phyloP scores from a whole-genome alignment of 169 alveolate species.

The Eimeria zaria region DNA sequence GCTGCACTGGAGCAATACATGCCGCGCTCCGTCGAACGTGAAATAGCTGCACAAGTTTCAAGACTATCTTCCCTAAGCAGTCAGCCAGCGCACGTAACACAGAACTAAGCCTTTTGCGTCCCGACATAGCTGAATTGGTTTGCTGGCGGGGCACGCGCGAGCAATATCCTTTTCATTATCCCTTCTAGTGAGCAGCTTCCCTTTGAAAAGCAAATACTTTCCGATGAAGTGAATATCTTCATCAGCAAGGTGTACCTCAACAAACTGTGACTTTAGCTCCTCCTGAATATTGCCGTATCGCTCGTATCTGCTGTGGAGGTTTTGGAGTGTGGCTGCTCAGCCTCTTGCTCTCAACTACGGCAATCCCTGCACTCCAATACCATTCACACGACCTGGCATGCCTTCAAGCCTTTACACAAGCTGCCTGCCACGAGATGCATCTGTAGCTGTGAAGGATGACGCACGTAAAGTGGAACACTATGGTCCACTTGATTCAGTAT shows the following conservation, averaged over 20 bases:
- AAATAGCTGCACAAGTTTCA: not conserved
- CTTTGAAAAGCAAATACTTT: not conserved
- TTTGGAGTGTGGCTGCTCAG: not conserved
- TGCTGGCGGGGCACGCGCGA: not conserved
- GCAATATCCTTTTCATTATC: not conserved
- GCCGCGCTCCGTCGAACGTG: not conserved
- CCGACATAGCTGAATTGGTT: not conserved
- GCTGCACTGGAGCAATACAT: not conserved
- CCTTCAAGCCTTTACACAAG: not conserved
- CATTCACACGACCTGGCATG: no score
- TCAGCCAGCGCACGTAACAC: not conserved
- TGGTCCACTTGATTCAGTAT: not conserved
- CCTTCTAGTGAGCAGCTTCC: not conserved
- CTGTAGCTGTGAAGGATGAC: not conserved
- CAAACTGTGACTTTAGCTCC: not conserved
- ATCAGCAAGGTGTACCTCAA: not conserved
- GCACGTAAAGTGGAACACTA: not conserved
- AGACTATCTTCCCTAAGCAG: not conserved
- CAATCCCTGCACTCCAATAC: not conserved
- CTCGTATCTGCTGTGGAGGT: not conserved
- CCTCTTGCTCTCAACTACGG: not conserved
- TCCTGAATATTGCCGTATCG: not conserved
- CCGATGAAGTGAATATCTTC: not conserved
- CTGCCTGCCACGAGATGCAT: not conserved
- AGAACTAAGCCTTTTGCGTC: not conserved